Percentiles rank a stretch among this genome's conserved stretches.
Conservation (phyloP, 352 stramenopile genomes). For the Halophytophthora batemanensis region DNA sequence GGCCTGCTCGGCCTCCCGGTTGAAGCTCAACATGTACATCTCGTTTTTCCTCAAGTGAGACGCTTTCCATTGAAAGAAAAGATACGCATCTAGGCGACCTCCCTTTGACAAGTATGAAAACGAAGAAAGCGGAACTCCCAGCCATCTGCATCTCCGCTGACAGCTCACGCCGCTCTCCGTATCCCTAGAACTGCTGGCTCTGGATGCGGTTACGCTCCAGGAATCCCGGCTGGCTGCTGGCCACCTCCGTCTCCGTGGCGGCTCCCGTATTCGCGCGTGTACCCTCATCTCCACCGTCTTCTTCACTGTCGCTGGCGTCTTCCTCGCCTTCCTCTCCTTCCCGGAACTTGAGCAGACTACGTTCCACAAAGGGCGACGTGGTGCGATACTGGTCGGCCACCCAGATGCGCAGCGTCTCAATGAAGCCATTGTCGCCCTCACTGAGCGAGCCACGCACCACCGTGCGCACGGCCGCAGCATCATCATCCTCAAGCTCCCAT, state of each 20-base stretch:
- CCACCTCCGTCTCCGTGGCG: slow-evolving; percentile 14
- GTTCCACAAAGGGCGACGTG: slow-evolving; percentile 83
- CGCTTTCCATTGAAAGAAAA: no score
- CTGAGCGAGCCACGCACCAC: slow-evolving; percentile 50
- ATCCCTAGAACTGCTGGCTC: slow-evolving; percentile 53
- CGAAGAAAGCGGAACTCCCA: no score
- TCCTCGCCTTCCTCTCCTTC: slow-evolving; percentile 58
- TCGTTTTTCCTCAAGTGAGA: no score
- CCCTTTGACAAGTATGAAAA: no score
- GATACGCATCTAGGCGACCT: no score
- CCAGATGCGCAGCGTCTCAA: slow-evolving; percentile 84
- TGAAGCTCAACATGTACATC: no score
- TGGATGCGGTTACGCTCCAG: slow-evolving; percentile 47
- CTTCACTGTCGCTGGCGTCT: slow-evolving; percentile 30
- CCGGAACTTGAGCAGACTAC: slow-evolving; percentile 77
- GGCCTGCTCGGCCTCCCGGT: no score
- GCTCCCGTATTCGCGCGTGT: slow-evolving; percentile 10
- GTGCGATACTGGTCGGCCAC: slow-evolving; percentile 83
- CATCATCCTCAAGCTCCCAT: slow-evolving; percentile 81
- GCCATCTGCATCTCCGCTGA: no score
- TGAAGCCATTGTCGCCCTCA: slow-evolving; percentile 65
- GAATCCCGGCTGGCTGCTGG: slow-evolving; percentile 48
- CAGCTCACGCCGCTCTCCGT: no score
- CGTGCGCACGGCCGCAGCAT: slow-evolving; percentile 59
- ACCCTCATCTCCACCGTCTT: slow-evolving; percentile 10